phyloP scores from a whole-genome alignment of 2,329 filamentous ascomycete genomes.

The Colletotrichum noveboracense region DNA sequence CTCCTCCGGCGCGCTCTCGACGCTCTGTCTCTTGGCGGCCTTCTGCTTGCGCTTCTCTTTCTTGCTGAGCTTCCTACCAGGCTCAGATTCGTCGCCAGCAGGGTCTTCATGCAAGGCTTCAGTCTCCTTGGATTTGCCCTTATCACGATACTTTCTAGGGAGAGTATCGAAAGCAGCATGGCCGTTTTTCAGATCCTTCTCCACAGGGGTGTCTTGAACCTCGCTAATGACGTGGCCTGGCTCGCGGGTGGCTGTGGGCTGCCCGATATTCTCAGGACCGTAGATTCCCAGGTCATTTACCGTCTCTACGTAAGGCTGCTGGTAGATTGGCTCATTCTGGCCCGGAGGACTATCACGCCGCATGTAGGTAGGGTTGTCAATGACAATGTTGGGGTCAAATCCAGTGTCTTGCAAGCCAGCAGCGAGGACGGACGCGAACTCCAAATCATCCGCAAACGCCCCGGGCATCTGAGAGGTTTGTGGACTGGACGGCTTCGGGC shows the following conservation, averaged over 20 bases:
- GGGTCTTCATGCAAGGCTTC: not conserved
- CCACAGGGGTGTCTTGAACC: conserved; percentile 41
- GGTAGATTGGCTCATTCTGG: conserved; percentile 57
- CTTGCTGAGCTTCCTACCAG: conserved; percentile 43
- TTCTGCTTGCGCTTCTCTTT: conserved; percentile 56
- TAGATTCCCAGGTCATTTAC: conserved; percentile 44
- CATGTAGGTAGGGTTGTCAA: conserved; percentile 68
- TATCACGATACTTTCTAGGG: conserved; percentile 23
- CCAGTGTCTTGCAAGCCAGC: conserved; percentile 73
- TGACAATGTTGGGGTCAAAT: conserved; percentile 74
- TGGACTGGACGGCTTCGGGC: conserved; percentile 61
- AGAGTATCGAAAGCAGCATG: conserved; percentile 32
- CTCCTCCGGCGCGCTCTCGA: conserved; percentile 3
- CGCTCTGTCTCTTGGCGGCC: conserved; percentile 40
- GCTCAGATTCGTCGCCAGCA: conserved; percentile 21
- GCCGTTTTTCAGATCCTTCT: not conserved
- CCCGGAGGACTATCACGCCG: conserved; percentile 68
- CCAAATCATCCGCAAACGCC: conserved; percentile 69
- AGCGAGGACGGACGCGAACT: conserved; percentile 73
- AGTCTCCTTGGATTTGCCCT: conserved; percentile 28
- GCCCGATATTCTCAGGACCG: conserved; percentile 36
- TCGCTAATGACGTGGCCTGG: conserved; percentile 55
- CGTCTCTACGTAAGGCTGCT: conserved; percentile 54
- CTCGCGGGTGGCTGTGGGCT: conserved; percentile 30
- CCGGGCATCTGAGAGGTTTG: conserved; percentile 63